These are phyloP conservation scores for Escallonia rubra DNA, from an alignment of 129 eudicot genomes.

Conservation along the genomic window DNA sequence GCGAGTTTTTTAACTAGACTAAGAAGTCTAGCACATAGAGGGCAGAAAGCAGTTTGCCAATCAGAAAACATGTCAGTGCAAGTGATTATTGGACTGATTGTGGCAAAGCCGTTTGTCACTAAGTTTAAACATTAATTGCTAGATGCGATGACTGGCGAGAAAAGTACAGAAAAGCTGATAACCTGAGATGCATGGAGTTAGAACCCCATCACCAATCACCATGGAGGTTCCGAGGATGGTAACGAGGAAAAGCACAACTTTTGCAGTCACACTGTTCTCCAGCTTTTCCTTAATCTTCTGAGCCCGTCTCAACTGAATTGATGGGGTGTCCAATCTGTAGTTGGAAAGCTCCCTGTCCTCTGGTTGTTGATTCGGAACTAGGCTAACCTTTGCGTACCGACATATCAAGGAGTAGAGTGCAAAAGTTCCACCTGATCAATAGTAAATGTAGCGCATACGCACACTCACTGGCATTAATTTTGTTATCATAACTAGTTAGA, in stretches of 20 bases:
- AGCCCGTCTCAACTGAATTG: constrained; percentile 35
- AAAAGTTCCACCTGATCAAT: constrained; percentile 56
- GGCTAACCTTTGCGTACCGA: constrained; percentile 46
- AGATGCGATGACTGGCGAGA: no score
- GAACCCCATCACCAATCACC: constrained; percentile 71
- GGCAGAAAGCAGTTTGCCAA: no score
- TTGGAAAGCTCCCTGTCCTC: constrained; percentile 49
- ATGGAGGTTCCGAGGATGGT: constrained; percentile 59
- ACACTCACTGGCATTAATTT: no score
- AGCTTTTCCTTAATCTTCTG: constrained; percentile 32
- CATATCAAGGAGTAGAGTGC: constrained; percentile 62
- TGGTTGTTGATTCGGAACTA: constrained; percentile 55
- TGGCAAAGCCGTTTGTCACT: no score
- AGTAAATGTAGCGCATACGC: no score
- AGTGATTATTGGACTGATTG: no score
- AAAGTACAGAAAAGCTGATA: no score
- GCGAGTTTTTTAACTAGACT: no score
- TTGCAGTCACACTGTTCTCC: constrained; percentile 31
- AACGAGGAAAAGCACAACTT: constrained; percentile 41
- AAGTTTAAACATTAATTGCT: no score
- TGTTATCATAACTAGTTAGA: no score
- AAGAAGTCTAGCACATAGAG: no score
- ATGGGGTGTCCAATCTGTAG: constrained; percentile 30
- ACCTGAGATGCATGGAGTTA: constrained; percentile 29
- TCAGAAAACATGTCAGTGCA: no score